Evolutionary conservation across 805 yeast species (phyloP), one percentile per base, ranked within the genome.

Genomic region (Pichia cabralensis): DNA sequence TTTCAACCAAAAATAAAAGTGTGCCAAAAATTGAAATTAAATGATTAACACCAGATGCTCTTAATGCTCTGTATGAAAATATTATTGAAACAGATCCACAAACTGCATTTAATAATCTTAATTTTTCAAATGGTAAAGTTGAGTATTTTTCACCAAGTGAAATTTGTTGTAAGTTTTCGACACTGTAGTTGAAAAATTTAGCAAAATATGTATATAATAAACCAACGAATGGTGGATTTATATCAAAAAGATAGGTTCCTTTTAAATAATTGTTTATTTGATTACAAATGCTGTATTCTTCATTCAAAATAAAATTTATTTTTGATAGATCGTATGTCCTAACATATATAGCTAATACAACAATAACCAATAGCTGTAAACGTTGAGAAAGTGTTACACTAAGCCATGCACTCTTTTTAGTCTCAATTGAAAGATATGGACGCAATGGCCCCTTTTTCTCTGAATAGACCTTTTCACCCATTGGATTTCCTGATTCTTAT

Each of bases 221-320:
- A 50, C 80, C 76, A 25, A 82, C 80, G 45, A 82, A 64, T 5
- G 94, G 94, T 8, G 94, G 94, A 51, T 80, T 82, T 28, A 74
- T 79, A 53, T 78, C 88, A 71, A 80, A 67, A 56, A 80, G 80
- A 50, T 65, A 80, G 13, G 57, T 56, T 14, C 84, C 82, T 34
- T 61, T 56, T 35, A 76, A 67, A 61, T 86, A 92, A 58, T 82
- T 76, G 39, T 79, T 69, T n/a, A n/a, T n/a, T n/a, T n/a, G n/a
- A n/a, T n/a, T n/a, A n/a, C n/a, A n/a, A n/a, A n/a, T n/a, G n/a
- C n/a, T n/a, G n/a, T n/a, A n/a, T n/a, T n/a, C n/a, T n/a, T n/a
- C n/a, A n/a, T n/a, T n/a, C n/a, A n/a, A n/a, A n/a, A n/a, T n/a
- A n/a, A n/a, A n/a, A n/a, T n/a, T n/a, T n/a, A n/a, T n/a, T n/a